Conservation (phyloP, 2,329 filamentous ascomycete species). For the Verticillium nubilum region DNA sequence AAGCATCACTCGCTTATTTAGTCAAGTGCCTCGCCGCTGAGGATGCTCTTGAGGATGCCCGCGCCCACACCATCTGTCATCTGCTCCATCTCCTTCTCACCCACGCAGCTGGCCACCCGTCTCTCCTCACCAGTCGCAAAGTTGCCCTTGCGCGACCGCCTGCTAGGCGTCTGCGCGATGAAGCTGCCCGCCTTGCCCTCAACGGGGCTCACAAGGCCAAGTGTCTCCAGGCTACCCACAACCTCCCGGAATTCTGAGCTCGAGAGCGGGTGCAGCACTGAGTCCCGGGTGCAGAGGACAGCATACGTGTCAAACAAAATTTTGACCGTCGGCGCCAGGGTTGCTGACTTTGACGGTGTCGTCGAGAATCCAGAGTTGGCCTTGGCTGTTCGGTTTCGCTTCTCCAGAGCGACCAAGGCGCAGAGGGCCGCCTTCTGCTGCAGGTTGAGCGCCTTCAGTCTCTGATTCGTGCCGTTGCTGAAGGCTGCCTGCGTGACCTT, state of each 20-base stretch:
- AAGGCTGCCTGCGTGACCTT: slow-evolving; percentile 87
- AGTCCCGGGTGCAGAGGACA: slow-evolving; percentile 75
- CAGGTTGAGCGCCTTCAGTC: slow-evolving; percentile 81
- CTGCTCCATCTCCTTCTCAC: slow-evolving; percentile 71
- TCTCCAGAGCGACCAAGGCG: slow-evolving; percentile 81
- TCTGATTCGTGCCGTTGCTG: slow-evolving; percentile 79
- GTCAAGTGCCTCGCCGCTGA: slow-evolving; percentile 56
- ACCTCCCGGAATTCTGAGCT: slow-evolving; percentile 94
- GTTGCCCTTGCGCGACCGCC: slow-evolving; percentile 54
- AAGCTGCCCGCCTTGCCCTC: slow-evolving; percentile 68
- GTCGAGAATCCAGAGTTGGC: slow-evolving; percentile 15
- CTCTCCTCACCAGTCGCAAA: slow-evolving; percentile 63
- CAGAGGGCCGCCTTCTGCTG: slow-evolving; percentile 96
- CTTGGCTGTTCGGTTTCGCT: slow-evolving; percentile 51
- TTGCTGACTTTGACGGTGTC: slow-evolving; percentile 58
- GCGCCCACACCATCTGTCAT: slow-evolving; percentile 60
- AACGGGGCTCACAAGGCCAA: slow-evolving; percentile 69
- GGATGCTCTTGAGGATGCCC: slow-evolving; percentile 56
- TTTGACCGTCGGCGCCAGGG: slow-evolving; percentile 73
- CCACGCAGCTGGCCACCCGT: slow-evolving; percentile 71
- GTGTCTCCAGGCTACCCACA: slow-evolving; percentile 78
- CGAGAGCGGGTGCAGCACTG: slow-evolving; percentile 83
- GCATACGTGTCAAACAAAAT: slow-evolving; percentile 80
- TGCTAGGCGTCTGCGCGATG: slow-evolving; percentile 64
- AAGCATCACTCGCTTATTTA: slow-evolving; percentile 15